A percentile compares a stretch with the other conserved stretches of the same genome.
Evolutionary conservation across 345 rosid genomes (phyloP).

Genomic region (Salix exigua): DNA sequence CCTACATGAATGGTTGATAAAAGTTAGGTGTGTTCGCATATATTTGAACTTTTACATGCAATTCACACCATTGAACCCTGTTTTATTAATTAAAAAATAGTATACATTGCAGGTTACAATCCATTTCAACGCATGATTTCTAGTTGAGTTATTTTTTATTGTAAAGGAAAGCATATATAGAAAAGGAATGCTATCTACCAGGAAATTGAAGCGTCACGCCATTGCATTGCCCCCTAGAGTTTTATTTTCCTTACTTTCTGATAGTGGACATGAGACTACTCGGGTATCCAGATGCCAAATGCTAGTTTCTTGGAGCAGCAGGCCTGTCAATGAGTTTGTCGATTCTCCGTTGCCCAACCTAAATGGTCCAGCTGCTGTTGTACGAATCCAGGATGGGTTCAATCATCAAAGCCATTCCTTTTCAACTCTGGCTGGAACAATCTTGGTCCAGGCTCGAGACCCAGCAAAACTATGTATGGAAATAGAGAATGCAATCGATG

Average conservation of each 20-base stretch:
- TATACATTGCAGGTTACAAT: background rate
- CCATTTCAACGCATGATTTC: background rate
- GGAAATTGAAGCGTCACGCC: slow-evolving; percentile 18
- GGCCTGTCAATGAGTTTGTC: background rate
- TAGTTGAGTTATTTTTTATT: background rate
- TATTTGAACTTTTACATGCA: background rate
- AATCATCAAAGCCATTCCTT: slow-evolving; percentile 23
- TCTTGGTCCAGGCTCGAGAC: slow-evolving; percentile 78
- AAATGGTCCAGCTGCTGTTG: background rate
- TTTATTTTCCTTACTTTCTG: slow-evolving; percentile 16
- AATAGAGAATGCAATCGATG: slow-evolving; percentile 61
- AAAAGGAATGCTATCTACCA: slow-evolving; percentile 16
- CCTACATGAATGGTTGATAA: background rate
- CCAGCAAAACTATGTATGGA: slow-evolving; percentile 60
- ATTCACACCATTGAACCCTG: background rate
- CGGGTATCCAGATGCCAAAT: slow-evolving; percentile 5
- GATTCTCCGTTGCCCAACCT: slow-evolving; percentile 8
- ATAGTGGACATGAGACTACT: background rate
- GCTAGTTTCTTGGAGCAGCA: slow-evolving; percentile 11
- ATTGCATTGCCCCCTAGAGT: background rate
- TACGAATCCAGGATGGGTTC: slow-evolving; percentile 9
- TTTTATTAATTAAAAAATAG: background rate
- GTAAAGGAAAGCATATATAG: background rate
- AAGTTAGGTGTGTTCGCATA: background rate
- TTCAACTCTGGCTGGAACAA: slow-evolving; percentile 47